phyloP scores from a whole-genome alignment of 169 alveolate genomes.

The Plasmodium sp. region DNA sequence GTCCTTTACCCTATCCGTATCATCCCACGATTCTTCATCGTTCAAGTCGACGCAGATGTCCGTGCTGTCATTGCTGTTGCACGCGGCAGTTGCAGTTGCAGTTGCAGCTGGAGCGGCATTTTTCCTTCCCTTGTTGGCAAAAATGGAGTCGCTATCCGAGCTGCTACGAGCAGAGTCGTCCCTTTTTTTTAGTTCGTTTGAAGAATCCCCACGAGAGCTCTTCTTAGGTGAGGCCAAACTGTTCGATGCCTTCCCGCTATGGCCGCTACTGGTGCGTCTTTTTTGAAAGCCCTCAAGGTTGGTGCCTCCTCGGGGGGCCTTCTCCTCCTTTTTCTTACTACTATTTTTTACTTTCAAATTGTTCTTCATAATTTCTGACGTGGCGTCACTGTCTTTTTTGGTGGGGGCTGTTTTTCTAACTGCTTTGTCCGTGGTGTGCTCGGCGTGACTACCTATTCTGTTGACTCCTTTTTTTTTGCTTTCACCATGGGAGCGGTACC shows the following conservation, averaged over 20 bases:
- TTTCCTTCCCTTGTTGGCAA: not conserved
- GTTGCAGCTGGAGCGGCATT: not conserved
- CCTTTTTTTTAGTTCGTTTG: not conserved
- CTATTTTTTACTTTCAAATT: not conserved
- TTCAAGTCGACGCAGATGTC: constrained; percentile 36
- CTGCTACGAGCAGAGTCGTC: not conserved
- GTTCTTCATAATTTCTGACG: not conserved
- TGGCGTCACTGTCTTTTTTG: not conserved
- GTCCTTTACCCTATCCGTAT: not conserved
- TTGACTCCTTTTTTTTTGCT: not conserved
- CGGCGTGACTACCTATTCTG: not conserved
- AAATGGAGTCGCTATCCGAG: not conserved
- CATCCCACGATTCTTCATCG: constrained; percentile 74
- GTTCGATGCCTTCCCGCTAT: not conserved
- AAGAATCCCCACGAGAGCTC: not conserved
- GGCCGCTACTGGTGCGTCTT: not conserved
- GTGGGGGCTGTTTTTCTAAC: not conserved
- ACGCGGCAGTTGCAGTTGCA: not conserved
- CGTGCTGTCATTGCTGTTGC: constrained; percentile 42
- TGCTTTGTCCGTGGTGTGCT: not conserved
- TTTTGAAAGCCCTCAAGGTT: not conserved
- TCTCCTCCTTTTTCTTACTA: not conserved
- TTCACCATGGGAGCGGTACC: not conserved
- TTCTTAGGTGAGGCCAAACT: not conserved
- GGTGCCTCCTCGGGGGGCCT: not conserved